Base-by-base conservation (phyloP, 116 monocot genomes). In the Phalaenopsis hybrid region DNA sequence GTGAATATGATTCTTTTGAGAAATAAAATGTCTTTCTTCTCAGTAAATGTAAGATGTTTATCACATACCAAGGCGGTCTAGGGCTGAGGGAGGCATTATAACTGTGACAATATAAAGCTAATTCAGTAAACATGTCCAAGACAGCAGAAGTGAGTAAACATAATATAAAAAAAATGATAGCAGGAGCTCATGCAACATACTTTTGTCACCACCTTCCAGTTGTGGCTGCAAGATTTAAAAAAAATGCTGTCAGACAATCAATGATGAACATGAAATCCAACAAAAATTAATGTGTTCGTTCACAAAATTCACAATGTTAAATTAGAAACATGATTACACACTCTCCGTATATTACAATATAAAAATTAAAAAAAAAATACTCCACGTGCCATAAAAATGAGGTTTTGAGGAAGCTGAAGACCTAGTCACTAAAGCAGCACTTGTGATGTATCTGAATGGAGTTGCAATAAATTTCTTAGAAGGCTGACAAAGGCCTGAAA, bases 51-150 rank as follows among this genome's bases (percentile, higher is more conserved):
- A 37, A 34, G 15, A 73, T 15, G 15, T 55, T 17, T 46, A 45
- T 75, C 46, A 75, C 75, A 8, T 85, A 93, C 93, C 93, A 85
- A 93, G 93, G 82, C 93, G 93, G 75, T 91, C 93, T 55, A 93
- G 88, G 73, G 93, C 93, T 2, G 93, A 93, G 21, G 93, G 93
- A 79, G 93, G 93, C 93, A 93, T 93, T 76, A 93, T 93, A 86
- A 93, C 93, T 93, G 91, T 77, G 88, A 90, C 4, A 78, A 76
- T 2, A 79, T 3, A 75, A 80, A 81, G 33, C 25, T 79, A 41
- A 69, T 8, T 48, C 44, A 78, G 25, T n/a, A 58, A 45, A 43
- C 23, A 18, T 55, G 55, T 33, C 34, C 18, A 70, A 72, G 4
- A 33, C 9, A 17, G 20, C 4, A 80, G 17, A 82, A 72, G 46